These are phyloP conservation scores for Telfairia occidentalis DNA, from an alignment of 331 rosid genomes.

Conservation along the genomic window DNA sequence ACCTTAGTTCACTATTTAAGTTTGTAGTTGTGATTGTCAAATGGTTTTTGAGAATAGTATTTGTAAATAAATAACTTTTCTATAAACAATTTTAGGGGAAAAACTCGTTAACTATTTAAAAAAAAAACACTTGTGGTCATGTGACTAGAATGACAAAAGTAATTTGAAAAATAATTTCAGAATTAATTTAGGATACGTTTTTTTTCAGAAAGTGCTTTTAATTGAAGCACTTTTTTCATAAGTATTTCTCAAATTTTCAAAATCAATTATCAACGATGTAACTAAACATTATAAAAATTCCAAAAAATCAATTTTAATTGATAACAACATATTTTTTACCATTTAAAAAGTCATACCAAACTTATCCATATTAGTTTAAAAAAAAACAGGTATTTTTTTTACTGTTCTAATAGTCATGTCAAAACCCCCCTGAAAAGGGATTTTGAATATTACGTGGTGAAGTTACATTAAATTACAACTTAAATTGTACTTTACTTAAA, in stretches of 20 bases:
- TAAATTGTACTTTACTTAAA: constrained; percentile 10
- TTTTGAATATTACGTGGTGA: background rate
- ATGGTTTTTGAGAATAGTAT: background rate
- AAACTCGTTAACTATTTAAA: background rate
- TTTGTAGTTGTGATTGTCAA: background rate
- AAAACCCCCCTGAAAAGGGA: background rate
- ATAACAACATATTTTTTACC: background rate
- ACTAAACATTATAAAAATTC: background rate
- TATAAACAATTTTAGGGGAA: no score
- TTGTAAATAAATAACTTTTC: background rate
- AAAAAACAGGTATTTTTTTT: background rate
- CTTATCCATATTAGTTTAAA: background rate
- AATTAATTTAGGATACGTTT: no score
- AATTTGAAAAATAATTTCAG: no score
- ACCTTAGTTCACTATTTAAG: background rate
- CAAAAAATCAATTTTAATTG: background rate
- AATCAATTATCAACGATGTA: background rate
- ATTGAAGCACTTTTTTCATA: background rate
- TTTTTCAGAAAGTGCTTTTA: background rate
- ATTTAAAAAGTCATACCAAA: background rate
- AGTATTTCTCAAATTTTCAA: background rate
- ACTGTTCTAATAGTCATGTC: background rate
- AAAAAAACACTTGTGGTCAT: no score
- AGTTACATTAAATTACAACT: background rate
- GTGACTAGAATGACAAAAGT: no score